Percentiles rank a stretch among this genome's conserved stretches.
Evolutionary conservation across 2,329 filamentous ascomycete genomes (phyloP).

Genomic region (Podosphaera xanthii): DNA sequence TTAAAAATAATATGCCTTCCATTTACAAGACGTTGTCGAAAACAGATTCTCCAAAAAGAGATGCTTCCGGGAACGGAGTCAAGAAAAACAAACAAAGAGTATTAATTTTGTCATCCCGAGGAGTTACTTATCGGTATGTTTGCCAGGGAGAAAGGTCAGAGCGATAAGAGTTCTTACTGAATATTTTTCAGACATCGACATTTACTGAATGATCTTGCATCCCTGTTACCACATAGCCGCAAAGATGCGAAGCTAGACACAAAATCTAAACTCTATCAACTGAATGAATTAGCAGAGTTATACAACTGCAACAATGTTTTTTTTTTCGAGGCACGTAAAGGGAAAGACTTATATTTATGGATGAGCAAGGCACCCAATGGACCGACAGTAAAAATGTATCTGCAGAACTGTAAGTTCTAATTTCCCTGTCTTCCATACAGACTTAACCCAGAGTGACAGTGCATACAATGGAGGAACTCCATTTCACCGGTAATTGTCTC

Average conservation of each 20-base stretch:
- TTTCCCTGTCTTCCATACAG: not conserved
- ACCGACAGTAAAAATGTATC: slow-evolving; percentile 41
- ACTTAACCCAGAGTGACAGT: slow-evolving; percentile 25
- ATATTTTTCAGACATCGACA: slow-evolving; percentile 52
- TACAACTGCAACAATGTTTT: slow-evolving; percentile 90
- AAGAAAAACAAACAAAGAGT: slow-evolving; percentile 54
- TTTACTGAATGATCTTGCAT: slow-evolving; percentile 68
- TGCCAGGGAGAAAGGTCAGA: not conserved
- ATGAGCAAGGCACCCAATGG: slow-evolving; percentile 61
- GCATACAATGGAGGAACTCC: slow-evolving; percentile 90
- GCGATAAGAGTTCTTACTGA: slow-evolving; percentile 2
- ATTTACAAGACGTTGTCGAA: slow-evolving; percentile 58
- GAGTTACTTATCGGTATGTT: slow-evolving; percentile 59
- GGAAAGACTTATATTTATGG: slow-evolving; percentile 86
- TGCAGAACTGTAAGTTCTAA: slow-evolving; percentile 41
- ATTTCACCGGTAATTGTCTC: slow-evolving; percentile 94
- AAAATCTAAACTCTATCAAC: slow-evolving; percentile 65
- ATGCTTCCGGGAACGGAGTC: slow-evolving; percentile 23
- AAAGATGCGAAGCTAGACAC: slow-evolving; percentile 96
- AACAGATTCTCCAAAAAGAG: slow-evolving; percentile 26
- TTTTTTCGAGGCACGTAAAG: slow-evolving; percentile 89
- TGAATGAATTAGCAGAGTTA: slow-evolving; percentile 51
- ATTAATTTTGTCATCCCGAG: slow-evolving; percentile 75
- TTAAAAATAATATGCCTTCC: slow-evolving; percentile 31
- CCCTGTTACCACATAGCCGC: slow-evolving; percentile 72